These are phyloP conservation scores for Alternaria arborescens DNA, from an alignment of 2,329 filamentous ascomycete species.

Conservation along the genomic window DNA sequence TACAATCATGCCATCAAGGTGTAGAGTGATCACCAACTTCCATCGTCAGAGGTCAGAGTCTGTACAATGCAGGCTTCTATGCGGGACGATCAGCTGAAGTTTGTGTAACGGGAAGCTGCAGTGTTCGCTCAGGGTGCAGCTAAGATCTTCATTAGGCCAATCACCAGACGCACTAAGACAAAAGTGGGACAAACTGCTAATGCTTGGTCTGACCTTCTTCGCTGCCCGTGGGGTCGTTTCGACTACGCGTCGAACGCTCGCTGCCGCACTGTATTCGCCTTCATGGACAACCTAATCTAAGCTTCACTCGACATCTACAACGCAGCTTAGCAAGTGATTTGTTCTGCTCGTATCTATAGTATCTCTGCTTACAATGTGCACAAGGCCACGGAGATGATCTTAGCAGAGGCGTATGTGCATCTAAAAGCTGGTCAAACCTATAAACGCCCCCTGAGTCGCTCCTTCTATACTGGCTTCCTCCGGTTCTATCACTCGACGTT, in stretches of 20 bases:
- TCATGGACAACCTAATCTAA: background rate
- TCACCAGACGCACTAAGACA: background rate
- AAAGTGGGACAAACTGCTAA: background rate
- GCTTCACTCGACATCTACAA: background rate
- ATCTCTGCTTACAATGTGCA: background rate
- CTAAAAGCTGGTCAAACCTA: no score
- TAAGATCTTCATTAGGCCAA: background rate
- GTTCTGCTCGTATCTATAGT: background rate
- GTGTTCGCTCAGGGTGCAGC: background rate
- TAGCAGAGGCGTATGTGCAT: no score
- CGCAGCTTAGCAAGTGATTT: background rate
- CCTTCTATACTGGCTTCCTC: no score
- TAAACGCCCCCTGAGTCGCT: no score
- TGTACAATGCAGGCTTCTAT: background rate
- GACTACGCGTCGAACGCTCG: background rate
- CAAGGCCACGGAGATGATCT: background rate
- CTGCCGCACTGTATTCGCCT: background rate
- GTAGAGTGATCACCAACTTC: background rate
- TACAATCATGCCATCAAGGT: background rate
- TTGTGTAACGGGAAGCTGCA: conserved; percentile 1
- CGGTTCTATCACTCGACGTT: no score
- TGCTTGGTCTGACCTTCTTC: conserved; percentile 8
- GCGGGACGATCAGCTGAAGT: background rate
- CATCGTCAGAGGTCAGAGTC: background rate
- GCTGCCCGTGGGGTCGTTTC: no score